These are phyloP conservation scores for Puccinia hordei DNA, from an alignment of 1,284 basidiomycete genomes.

Conservation along the genomic window DNA sequence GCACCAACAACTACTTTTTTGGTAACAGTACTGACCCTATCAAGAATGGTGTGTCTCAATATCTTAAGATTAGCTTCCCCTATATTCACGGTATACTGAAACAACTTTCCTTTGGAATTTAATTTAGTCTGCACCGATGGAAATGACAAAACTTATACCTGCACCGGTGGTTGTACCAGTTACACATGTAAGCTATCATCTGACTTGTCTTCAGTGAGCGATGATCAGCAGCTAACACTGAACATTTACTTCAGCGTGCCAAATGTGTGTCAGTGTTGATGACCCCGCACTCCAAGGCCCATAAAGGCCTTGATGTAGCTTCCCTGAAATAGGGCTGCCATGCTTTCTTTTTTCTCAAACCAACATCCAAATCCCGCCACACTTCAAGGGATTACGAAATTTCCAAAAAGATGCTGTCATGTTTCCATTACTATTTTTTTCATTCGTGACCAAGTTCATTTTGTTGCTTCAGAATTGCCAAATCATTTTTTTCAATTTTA, in stretches of 20 bases:
- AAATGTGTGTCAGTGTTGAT: constrained; percentile 24
- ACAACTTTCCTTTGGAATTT: not conserved
- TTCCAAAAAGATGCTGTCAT: not conserved
- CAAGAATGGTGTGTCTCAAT: constrained; percentile 12
- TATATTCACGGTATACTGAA: not conserved
- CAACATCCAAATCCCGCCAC: not conserved
- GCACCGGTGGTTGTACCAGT: constrained; percentile 23
- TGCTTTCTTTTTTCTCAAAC: not conserved
- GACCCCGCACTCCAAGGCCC: constrained; percentile 16
- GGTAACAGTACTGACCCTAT: constrained; percentile 18
- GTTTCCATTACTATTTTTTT: not conserved
- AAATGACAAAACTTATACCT: constrained; percentile 35
- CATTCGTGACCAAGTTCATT: not conserved
- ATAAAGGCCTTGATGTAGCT: not conserved
- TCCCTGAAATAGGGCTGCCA: too few species aligned
- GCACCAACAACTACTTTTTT: constrained; percentile 30
- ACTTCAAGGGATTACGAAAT: not conserved
- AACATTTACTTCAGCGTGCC: not conserved
- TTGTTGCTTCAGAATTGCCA: not conserved
- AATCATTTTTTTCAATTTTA: not conserved
- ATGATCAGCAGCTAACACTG: not conserved
- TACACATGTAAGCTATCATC: constrained; percentile 10
- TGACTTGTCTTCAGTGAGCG: not conserved
- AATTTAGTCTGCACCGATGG: constrained; percentile 30
- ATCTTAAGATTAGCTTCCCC: not conserved